Percentiles rank a stretch among this genome's conserved stretches.
These are phyloP conservation scores for Capsicum baccatum DNA, from an alignment of 257 asterid genomes.

Conservation along the genomic window DNA sequence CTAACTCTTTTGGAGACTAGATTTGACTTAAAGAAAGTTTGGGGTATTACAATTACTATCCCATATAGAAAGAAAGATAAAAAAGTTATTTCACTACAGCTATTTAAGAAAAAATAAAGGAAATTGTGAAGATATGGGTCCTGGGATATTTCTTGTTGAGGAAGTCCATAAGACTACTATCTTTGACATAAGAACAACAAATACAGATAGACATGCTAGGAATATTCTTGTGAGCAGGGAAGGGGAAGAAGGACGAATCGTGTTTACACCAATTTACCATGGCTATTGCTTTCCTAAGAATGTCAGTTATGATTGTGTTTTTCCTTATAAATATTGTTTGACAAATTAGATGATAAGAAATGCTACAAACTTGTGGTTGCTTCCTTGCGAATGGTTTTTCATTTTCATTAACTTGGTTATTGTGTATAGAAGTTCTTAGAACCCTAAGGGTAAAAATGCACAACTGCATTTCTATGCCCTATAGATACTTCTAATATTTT, in stretches of 20 bases:
- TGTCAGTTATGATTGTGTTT: slow-evolving; percentile 44
- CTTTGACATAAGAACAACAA: slow-evolving; percentile 70
- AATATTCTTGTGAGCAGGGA: slow-evolving; percentile 57
- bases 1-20: too few relatives aligned
- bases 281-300: slow-evolving; percentile 89
- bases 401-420: background rate
- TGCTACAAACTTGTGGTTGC: background rate
- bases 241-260: slow-evolving; percentile 42
- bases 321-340: background rate
- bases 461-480: slow-evolving; percentile 11
- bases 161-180: slow-evolving; percentile 78
- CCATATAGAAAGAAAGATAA: too few relatives aligned
- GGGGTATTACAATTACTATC: too few relatives aligned
- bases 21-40: too few relatives aligned
- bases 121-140: slow-evolving; percentile 86
- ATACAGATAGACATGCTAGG: slow-evolving; percentile 79
- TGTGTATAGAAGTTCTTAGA: background rate
- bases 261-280: slow-evolving; percentile 74
- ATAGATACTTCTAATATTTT: background rate
- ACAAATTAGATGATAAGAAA: background rate
- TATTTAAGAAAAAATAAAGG: slow-evolving; percentile 66
- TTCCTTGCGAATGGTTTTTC: background rate
- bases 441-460: background rate
- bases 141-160: slow-evolving; percentile 65
- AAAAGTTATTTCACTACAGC: slow-evolving; percentile 72